Evolutionary conservation across 2,329 filamentous ascomycete genomes (phyloP).

Genomic region (Thielaviopsis euricoi): DNA sequence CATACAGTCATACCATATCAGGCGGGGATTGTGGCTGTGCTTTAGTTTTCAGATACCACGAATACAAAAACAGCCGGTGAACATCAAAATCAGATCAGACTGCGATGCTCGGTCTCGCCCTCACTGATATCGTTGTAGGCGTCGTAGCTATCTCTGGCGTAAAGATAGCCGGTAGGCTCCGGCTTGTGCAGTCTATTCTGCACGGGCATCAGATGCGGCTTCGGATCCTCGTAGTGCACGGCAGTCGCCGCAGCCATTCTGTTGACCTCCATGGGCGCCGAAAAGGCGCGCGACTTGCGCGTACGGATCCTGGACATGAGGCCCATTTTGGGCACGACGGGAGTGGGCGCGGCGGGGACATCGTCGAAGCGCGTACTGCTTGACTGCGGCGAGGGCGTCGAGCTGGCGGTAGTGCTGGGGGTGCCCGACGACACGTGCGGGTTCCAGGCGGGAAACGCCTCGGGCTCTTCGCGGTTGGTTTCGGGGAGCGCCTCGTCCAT

Average conservation of each 20-base stretch:
- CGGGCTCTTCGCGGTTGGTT: constrained; percentile 2
- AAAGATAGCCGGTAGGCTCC: background rate
- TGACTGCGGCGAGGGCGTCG: background rate
- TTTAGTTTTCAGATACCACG: background rate
- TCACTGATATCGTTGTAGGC: constrained; percentile 2
- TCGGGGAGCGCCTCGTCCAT: constrained; percentile 3
- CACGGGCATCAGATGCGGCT: background rate
- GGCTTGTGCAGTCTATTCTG: background rate
- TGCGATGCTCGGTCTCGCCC: constrained; percentile 5
- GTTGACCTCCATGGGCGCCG: background rate
- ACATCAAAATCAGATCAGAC: background rate
- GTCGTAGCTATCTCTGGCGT: constrained; percentile 6
- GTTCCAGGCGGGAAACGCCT: constrained; percentile 3
- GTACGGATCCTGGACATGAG: background rate
- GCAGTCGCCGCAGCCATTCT: background rate
- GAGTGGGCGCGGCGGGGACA: background rate
- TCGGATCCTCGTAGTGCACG: background rate
- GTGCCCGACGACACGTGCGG: background rate
- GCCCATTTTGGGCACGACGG: background rate
- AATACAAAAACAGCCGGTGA: background rate
- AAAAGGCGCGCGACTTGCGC: background rate
- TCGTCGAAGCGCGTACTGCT: background rate
- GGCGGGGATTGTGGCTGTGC: background rate
- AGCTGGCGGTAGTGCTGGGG: background rate
- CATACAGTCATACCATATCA: background rate